Evolutionary conservation across 2,329 filamentous ascomycete species (phyloP).

Genomic region (Capronia epimyces): DNA sequence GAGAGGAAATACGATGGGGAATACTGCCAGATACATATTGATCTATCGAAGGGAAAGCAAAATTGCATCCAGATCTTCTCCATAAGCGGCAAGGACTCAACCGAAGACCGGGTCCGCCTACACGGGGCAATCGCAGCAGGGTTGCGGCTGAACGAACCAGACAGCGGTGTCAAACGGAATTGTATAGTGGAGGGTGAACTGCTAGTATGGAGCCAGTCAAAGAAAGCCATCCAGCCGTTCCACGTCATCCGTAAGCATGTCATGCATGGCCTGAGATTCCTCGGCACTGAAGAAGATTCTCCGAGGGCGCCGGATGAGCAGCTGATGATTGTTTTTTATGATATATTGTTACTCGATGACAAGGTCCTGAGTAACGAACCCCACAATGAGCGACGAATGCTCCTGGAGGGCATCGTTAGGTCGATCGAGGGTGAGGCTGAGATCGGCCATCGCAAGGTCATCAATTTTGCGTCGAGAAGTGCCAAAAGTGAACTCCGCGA

Average conservation of each 20-base stretch:
- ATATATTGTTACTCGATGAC: slow-evolving; percentile 54
- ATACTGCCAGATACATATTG: slow-evolving; percentile 82
- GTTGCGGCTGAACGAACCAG: slow-evolving; percentile 54
- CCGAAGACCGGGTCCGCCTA: slow-evolving; percentile 59
- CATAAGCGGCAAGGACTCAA: slow-evolving; percentile 88
- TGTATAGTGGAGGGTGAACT: slow-evolving; percentile 84
- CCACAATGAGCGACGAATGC: slow-evolving; percentile 40
- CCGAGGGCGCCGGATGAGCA: slow-evolving; percentile 32
- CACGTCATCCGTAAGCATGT: slow-evolving; percentile 79
- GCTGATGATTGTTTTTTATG: slow-evolving; percentile 53
- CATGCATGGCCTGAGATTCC: slow-evolving; percentile 61
- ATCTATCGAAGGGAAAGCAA: slow-evolving; percentile 51
- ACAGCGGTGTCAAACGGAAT: slow-evolving; percentile 55
- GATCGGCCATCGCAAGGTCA: slow-evolving; percentile 59
- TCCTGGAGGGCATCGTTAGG: slow-evolving; percentile 54
- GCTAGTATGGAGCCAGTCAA: slow-evolving; percentile 66
- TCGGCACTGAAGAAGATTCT: slow-evolving; percentile 66
- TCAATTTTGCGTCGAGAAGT: slow-evolving; percentile 56
- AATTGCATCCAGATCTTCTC: slow-evolving; percentile 74
- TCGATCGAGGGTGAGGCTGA: slow-evolving; percentile 58
- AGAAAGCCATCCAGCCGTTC: slow-evolving; percentile 64
- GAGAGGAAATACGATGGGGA: slow-evolving; percentile 84
- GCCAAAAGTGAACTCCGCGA: slow-evolving; percentile 54
- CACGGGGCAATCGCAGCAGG: slow-evolving; percentile 60
- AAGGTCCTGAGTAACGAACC: slow-evolving; percentile 46